These are phyloP conservation scores for Suillus subaureus DNA, from an alignment of 768 basidiomycete genomes.

Conservation along the genomic window DNA sequence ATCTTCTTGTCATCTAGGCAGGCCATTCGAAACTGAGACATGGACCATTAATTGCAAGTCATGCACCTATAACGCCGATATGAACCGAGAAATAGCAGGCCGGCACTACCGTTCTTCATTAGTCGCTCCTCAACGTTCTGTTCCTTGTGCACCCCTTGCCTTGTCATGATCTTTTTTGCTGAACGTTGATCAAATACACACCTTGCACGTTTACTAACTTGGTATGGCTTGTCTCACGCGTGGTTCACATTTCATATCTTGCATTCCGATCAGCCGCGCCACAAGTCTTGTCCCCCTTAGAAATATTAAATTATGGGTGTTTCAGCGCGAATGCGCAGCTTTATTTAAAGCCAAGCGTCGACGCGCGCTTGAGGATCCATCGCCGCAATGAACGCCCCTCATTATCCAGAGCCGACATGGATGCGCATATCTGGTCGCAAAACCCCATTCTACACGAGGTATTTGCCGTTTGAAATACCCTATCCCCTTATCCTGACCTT, in stretches of 20 bases:
- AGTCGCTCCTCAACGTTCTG: not conserved
- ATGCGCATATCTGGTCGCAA: not conserved
- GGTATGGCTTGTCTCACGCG: not conserved
- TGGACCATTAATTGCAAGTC: no score
- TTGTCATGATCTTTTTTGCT: not conserved
- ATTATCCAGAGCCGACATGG: constrained; percentile 4
- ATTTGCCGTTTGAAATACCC: not conserved
- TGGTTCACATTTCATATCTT: not conserved
- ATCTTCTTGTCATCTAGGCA: not conserved
- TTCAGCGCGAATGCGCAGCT: not conserved
- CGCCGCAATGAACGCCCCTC: not conserved
- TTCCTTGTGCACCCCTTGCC: not conserved
- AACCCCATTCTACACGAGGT: not conserved
- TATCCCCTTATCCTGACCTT: not conserved
- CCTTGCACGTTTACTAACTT: not conserved
- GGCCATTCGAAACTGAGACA: not conserved
- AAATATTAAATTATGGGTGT: constrained; percentile 4
- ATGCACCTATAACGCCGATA: not conserved
- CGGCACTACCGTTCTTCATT: not conserved
- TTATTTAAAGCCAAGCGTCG: not conserved
- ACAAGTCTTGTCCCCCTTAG: not conserved
- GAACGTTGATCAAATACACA: not conserved
- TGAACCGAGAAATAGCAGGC: not conserved
- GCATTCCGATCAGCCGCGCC: constrained; percentile 3
- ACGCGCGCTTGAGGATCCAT: not conserved